These are phyloP conservation scores for Coemansia brasiliensis DNA, from an alignment of 192 early-diverging fungal species.

Conservation along the genomic window DNA sequence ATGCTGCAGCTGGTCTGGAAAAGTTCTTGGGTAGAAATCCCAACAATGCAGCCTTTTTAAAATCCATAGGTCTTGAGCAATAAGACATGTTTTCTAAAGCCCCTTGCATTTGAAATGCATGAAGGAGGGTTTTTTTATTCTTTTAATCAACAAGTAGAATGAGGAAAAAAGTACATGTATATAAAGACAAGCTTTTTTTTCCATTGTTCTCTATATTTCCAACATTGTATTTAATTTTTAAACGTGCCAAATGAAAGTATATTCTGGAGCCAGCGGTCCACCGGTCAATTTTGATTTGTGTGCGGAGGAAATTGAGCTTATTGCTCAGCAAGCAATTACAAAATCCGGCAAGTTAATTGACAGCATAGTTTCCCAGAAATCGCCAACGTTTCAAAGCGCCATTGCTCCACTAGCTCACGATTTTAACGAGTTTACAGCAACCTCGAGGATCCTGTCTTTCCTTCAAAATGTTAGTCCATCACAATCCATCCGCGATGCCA, in stretches of 20 bases:
- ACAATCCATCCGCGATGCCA: constrained; percentile 61
- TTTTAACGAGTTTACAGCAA: not conserved
- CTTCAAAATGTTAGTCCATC: constrained; percentile 42
- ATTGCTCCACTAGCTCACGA: constrained; percentile 3
- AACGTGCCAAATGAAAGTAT: too few relatives aligned
- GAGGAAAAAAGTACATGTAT: not conserved
- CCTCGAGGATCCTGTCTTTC: not conserved
- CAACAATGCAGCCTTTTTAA: constrained; percentile 41
- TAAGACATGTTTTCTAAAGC: not conserved
- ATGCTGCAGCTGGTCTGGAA: constrained; percentile 61
- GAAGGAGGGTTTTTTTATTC: not conserved
- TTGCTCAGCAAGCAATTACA: not conserved
- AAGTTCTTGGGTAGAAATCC: constrained; percentile 65
- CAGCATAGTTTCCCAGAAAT: not conserved
- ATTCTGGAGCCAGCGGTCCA: too few relatives aligned
- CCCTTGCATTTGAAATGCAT: constrained; percentile 5
- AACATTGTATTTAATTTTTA: not conserved
- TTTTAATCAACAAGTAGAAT: not conserved
- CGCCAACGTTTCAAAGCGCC: constrained; percentile 8
- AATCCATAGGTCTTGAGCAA: constrained; percentile 59
- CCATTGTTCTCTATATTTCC: not conserved
- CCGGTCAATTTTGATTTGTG: constrained; percentile 1
- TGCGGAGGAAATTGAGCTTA: constrained; percentile 1
- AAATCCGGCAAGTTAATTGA: not conserved
- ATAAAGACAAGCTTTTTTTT: not conserved